Evolutionary conservation across 257 asterid species (phyloP).

Genomic region (Lithospermum erythrorhizon): DNA sequence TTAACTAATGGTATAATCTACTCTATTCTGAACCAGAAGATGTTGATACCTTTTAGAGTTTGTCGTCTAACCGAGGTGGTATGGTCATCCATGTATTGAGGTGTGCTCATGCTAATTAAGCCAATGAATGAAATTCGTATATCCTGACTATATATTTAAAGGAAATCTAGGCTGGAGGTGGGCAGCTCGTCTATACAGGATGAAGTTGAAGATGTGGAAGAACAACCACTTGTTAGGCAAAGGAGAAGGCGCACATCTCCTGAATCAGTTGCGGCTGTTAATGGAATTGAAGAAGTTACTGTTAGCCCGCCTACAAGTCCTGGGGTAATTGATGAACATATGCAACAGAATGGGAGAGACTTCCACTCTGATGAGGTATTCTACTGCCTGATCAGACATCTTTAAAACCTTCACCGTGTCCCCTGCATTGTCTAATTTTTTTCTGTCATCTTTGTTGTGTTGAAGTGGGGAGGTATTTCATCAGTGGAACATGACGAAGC

Average conservation of each 20-base stretch:
- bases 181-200: conserved; percentile 62
- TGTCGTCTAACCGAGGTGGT: too few relatives aligned
- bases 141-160: conserved; percentile 14
- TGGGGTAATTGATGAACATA: conserved; percentile 24
- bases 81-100: too few relatives aligned
- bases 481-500: conserved; percentile 97
- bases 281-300: conserved; percentile 42
- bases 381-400: too few relatives aligned
- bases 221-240: conserved; percentile 61
- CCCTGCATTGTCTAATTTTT: conserved; percentile 1
- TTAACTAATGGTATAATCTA: too few relatives aligned
- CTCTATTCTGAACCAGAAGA: too few relatives aligned
- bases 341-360: conserved; percentile 32
- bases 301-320: conserved; percentile 66
- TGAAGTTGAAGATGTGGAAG: conserved; percentile 75
- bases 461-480: conserved; percentile 98
- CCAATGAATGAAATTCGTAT: conserved; percentile 3
- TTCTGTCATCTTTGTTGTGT: conserved; percentile 4
- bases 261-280: conserved; percentile 29
- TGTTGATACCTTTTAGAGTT: too few relatives aligned
- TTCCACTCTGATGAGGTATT: conserved; percentile 67
- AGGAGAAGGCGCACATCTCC: conserved; percentile 56
- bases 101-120: background rate
- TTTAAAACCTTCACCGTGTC: too few relatives aligned
- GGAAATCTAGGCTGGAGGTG: conserved; percentile 51